phyloP scores from a whole-genome alignment of 192 early-diverging fungal genomes.

The Entomortierella lignicola region DNA sequence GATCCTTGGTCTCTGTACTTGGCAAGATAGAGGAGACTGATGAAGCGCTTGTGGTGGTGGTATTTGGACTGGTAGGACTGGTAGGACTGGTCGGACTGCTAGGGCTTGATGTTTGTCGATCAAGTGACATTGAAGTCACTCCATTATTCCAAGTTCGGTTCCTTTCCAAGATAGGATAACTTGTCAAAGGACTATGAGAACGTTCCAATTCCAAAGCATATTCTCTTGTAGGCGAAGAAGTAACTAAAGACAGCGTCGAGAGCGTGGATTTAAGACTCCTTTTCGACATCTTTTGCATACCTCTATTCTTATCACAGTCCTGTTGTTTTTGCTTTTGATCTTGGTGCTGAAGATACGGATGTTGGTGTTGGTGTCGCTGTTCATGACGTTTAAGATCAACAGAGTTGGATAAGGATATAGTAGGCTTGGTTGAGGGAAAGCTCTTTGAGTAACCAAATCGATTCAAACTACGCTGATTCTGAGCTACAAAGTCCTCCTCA shows the following conservation, averaged over 20 bases:
- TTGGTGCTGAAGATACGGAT: background rate
- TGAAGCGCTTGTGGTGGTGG: background rate
- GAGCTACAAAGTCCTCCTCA: constrained; percentile 33
- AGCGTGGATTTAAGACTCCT: constrained; percentile 23
- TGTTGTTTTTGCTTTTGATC: background rate
- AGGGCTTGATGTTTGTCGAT: background rate
- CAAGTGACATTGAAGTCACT: background rate
- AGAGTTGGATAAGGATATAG: background rate
- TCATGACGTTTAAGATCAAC: background rate
- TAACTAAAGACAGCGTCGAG: constrained; percentile 19
- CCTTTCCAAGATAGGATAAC: constrained; percentile 22
- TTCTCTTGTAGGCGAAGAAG: constrained; percentile 28
- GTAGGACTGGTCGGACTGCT: background rate
- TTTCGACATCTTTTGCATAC: constrained; percentile 2
- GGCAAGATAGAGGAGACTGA: no score
- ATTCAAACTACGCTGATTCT: constrained; percentile 15
- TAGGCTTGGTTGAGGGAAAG: background rate
- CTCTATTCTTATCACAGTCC: constrained; percentile 1
- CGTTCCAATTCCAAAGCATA: constrained; percentile 26
- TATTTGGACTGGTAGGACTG: background rate
- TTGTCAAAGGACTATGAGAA: constrained; percentile 8
- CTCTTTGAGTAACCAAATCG: constrained; percentile 1
- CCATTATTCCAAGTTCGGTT: constrained; percentile 17
- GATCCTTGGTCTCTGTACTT: constrained; percentile 1
- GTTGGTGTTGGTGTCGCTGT: background rate